A percentile compares a stretch with the other conserved stretches of the same genome.
These are phyloP conservation scores for Polyplosphaeria fusca DNA, from an alignment of 495 filamentous ascomycete genomes.

Conservation along the genomic window DNA sequence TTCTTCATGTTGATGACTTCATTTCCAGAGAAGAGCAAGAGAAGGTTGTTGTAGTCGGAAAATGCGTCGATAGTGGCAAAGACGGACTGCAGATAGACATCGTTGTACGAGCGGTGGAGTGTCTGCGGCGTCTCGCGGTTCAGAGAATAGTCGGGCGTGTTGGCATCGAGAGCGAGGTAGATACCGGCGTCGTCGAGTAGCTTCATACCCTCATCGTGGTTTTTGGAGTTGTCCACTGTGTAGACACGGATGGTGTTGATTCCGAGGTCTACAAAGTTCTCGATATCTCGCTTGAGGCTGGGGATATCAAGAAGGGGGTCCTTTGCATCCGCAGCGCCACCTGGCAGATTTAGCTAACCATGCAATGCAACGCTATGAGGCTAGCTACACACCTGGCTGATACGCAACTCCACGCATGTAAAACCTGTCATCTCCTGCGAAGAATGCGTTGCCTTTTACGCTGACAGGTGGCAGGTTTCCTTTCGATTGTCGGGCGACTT, in stretches of 20 bases:
- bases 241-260: constrained; percentile 92
- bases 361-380: too few relatives aligned
- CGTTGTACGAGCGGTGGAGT: constrained; percentile 71
- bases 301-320: constrained; percentile 75
- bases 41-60: constrained; percentile 77
- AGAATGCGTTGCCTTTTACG: constrained; percentile 67
- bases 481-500: constrained; percentile 10
- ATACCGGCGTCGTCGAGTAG: constrained; percentile 53
- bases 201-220: constrained; percentile 60
- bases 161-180: constrained; percentile 84
- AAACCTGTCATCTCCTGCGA: constrained; percentile 74
- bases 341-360: constrained; percentile 14
- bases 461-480: constrained; percentile 41
- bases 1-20: constrained; percentile 87
- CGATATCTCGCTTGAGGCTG: constrained; percentile 76
- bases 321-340: constrained; percentile 70
- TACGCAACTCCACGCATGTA: constrained; percentile 95
- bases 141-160: constrained; percentile 74
- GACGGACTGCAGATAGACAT: constrained; percentile 82
- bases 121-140: constrained; percentile 63
- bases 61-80: constrained; percentile 92
- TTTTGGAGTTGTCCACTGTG: constrained; percentile 79
- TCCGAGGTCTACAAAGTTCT: constrained; percentile 78
- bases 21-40: constrained; percentile 94
- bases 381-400: constrained; percentile 59